A percentile compares a stretch with the other conserved stretches of the same genome.
Conservation (phyloP, 257 asterid genomes). For the Nicotiana tabacum region DNA sequence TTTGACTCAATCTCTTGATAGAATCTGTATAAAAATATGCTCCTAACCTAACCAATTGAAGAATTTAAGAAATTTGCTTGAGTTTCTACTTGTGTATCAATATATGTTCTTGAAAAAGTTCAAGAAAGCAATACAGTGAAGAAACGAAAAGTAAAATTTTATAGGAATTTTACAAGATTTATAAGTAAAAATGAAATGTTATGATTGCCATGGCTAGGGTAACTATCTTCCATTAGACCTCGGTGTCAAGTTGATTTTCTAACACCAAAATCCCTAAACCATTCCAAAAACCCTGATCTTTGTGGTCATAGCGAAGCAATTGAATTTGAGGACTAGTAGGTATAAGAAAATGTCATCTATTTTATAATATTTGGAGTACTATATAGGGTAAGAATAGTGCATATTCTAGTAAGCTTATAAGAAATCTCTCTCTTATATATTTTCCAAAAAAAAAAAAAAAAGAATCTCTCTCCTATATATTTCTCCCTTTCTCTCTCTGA, state of each 20-base stretch:
- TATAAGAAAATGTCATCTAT: neutral
- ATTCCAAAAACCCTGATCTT: neutral
- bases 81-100: neutral
- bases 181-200: neutral
- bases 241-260: neutral
- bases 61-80: neutral
- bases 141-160: neutral
- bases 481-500: conserved; percentile 37
- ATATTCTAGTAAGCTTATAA: neutral
- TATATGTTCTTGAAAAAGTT: neutral
- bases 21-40: too few relatives aligned
- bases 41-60: neutral
- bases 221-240: neutral
- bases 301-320: neutral
- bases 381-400: neutral
- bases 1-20: neutral
- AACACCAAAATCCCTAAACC: neutral
- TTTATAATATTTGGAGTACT: neutral
- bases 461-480: neutral
- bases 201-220: neutral
- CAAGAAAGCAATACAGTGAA: neutral
- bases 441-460: neutral
- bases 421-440: neutral
- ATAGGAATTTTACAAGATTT: neutral
- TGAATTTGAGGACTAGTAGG: neutral